Evolutionary conservation across 2,329 filamentous ascomycete species (phyloP).

Genomic region (Calycina herbarum): DNA sequence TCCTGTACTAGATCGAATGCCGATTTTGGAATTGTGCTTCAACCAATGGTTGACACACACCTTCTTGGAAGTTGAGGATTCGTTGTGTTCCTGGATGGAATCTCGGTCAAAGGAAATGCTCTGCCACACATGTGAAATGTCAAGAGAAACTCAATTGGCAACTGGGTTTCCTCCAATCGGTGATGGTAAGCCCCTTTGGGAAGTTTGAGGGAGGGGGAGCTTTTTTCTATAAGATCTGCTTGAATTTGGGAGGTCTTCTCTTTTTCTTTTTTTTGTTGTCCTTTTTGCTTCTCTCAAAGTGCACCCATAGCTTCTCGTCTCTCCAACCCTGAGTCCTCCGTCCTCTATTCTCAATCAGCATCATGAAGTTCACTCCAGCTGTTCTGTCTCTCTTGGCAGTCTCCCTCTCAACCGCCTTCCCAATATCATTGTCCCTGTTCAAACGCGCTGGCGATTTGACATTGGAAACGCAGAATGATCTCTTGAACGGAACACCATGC

Average conservation of each 20-base stretch:
- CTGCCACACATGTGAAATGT: not conserved
- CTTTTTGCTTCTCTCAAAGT: not conserved
- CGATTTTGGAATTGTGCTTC: not conserved
- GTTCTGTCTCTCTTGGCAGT: conserved; percentile 6
- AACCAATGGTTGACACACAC: conserved; percentile 1
- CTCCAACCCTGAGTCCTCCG: not conserved
- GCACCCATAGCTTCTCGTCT: not conserved
- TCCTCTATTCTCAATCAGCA: not conserved
- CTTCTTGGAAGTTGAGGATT: not conserved
- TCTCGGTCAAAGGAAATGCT: not conserved
- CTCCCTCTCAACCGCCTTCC: conserved; percentile 8
- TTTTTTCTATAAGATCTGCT: not conserved
- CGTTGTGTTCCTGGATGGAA: not conserved
- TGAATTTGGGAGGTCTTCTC: not conserved
- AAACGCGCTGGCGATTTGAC: conserved; percentile 4
- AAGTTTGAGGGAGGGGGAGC: not conserved
- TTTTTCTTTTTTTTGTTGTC: not conserved
- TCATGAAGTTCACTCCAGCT: conserved; percentile 7
- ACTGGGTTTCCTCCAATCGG: not conserved
- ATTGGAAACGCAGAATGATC: conserved; percentile 24
- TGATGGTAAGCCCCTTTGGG: not conserved
- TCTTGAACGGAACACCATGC: conserved; percentile 37
- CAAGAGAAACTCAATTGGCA: not conserved
- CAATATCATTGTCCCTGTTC: conserved; percentile 1
- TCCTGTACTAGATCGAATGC: not conserved